Evolutionary conservation across 352 stramenopile genomes (phyloP).

Genomic region (Pythium volutum): DNA sequence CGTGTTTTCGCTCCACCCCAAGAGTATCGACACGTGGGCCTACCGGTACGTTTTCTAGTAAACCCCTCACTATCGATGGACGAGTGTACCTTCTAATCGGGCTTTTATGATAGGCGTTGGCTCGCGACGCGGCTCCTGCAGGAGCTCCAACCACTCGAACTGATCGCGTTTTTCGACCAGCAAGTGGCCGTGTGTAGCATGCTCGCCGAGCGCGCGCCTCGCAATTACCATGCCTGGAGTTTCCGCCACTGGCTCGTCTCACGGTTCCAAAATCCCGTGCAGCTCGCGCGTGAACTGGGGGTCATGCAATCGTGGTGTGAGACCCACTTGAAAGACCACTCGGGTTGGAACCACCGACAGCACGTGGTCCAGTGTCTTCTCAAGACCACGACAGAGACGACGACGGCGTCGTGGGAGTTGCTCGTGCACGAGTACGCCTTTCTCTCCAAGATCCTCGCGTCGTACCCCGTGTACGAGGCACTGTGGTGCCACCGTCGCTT

Average conservation of each 20-base stretch:
- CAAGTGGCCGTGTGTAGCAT: conserved; percentile 50
- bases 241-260: conserved; percentile 77
- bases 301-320: conserved; percentile 57
- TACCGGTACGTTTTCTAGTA: conserved; percentile 44
- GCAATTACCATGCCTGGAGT: conserved; percentile 86
- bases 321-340: conserved; percentile 72
- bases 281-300: conserved; percentile 42
- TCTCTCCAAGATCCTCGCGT: conserved; percentile 43
- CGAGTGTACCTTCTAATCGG: too few species aligned
- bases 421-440: conserved; percentile 49
- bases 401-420: conserved; percentile 5
- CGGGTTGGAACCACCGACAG: conserved; percentile 78
- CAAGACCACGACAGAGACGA: neutral
- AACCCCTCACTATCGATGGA: too few species aligned
- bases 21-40: conserved; percentile 87
- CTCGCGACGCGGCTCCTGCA: conserved; percentile 38
- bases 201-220: conserved; percentile 58
- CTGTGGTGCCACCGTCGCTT: conserved; percentile 81
- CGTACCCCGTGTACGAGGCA: conserved; percentile 56
- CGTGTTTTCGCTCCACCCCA: conserved; percentile 73
- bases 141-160: conserved; percentile 12
- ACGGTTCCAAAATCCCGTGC: conserved; percentile 17
- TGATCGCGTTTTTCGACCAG: conserved; percentile 38
- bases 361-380: conserved; percentile 42
- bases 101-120: conserved; percentile 42